These are phyloP conservation scores for Sonneratia alba DNA, from an alignment of 345 rosid species.

Conservation along the genomic window DNA sequence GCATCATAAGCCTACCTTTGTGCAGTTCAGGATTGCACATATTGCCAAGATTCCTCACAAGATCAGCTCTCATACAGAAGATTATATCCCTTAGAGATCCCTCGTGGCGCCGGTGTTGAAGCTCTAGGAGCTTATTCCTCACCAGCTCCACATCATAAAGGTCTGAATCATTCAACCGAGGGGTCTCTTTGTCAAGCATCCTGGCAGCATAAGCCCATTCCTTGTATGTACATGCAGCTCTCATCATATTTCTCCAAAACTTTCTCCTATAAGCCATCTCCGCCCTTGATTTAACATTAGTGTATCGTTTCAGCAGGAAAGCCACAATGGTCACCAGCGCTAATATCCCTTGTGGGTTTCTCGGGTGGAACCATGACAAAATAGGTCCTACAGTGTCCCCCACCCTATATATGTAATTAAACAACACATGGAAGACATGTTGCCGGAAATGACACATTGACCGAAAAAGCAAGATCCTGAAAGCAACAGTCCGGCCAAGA, in stretches of 20 bases:
- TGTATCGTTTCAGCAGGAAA: slow-evolving; percentile 64
- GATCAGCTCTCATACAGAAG: slow-evolving; percentile 96
- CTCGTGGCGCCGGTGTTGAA: slow-evolving; percentile 71
- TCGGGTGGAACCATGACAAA: slow-evolving; percentile 86
- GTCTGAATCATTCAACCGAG: slow-evolving; percentile 59
- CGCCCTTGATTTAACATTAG: slow-evolving; percentile 70
- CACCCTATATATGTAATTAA: slow-evolving; percentile 31
- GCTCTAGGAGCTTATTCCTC: slow-evolving; percentile 81
- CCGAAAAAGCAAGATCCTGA: slow-evolving; percentile 66
- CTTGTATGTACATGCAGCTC: slow-evolving; percentile 82
- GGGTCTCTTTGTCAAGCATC: slow-evolving; percentile 88
- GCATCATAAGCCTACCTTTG: slow-evolving; percentile 92
- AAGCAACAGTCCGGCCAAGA: slow-evolving; percentile 75
- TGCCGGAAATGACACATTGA: slow-evolving; percentile 59
- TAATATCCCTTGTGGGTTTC: slow-evolving; percentile 90
- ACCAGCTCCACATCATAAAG: slow-evolving; percentile 86
- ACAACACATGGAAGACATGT: slow-evolving; percentile 34
- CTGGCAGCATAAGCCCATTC: slow-evolving; percentile 99
- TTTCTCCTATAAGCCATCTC: slow-evolving; percentile 91
- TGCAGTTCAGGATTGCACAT: slow-evolving; percentile 98
- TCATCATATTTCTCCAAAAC: slow-evolving; percentile 98
- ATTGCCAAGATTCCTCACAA: slow-evolving; percentile 85
- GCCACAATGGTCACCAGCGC: slow-evolving; percentile 83
- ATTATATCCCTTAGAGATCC: slow-evolving; percentile 87
- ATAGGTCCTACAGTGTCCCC: slow-evolving; percentile 35